Evolutionary conservation across 2,329 filamentous ascomycete genomes (phyloP).

Genomic region (Lizonia empirigonia): DNA sequence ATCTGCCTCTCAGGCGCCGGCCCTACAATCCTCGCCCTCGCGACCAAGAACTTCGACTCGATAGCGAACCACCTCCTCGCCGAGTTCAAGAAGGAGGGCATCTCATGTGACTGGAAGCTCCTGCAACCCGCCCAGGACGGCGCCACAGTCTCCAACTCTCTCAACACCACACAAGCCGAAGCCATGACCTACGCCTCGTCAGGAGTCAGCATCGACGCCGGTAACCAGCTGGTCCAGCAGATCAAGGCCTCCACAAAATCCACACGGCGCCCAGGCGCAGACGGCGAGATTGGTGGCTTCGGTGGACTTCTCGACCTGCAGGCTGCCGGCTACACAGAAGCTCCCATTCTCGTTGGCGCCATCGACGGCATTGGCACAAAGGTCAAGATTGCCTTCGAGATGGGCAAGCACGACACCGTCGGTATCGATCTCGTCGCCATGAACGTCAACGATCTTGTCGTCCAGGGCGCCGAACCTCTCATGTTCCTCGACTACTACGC

Average conservation of each 20-base stretch:
- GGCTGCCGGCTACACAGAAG: constrained; percentile 72
- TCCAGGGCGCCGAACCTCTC: constrained; percentile 91
- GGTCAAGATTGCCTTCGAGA: constrained; percentile 90
- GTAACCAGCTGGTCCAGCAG: constrained; percentile 87
- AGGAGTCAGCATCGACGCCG: constrained; percentile 91
- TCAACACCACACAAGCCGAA: constrained; percentile 24
- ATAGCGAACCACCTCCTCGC: constrained; percentile 82
- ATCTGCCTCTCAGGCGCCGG: constrained; percentile 95
- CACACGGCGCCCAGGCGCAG: constrained; percentile 83
- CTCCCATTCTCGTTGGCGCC: constrained; percentile 85
- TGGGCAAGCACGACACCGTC: constrained; percentile 90
- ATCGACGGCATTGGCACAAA: constrained; percentile 98
- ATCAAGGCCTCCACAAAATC: constrained; percentile 91
- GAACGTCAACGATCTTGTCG: constrained; percentile 98
- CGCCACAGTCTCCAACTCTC: constrained; percentile 47
- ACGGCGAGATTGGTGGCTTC: constrained; percentile 94
- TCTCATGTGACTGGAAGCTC: constrained; percentile 84
- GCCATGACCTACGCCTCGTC: constrained; percentile 86
- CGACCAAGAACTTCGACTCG: constrained; percentile 84
- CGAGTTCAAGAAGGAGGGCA: constrained; percentile 72
- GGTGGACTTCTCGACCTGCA: constrained; percentile 84
- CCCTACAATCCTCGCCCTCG: constrained; percentile 90
- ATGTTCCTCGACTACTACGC: constrained; percentile 99
- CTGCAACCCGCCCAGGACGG: constrained; percentile 83
- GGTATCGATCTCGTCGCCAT: constrained; percentile 97